Evolutionary conservation across 2,329 filamentous ascomycete species (phyloP).

Genomic region (Phaeosphaeria sp.): DNA sequence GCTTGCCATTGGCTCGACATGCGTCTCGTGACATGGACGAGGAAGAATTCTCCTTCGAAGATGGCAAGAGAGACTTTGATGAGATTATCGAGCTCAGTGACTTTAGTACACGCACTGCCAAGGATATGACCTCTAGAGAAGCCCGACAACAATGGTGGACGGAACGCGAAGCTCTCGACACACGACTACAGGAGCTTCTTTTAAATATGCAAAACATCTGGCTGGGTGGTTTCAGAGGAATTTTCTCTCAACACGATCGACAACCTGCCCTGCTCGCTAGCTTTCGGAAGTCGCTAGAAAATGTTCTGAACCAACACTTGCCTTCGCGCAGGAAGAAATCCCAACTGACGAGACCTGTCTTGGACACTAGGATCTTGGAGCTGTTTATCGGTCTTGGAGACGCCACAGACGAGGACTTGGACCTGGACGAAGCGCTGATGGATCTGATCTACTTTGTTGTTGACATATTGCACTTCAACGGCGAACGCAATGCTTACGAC

Average conservation of each 20-base stretch:
- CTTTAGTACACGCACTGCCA: conserved; percentile 76
- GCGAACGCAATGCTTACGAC: conserved; percentile 94
- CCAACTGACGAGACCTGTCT: conserved; percentile 55
- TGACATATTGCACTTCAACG: conserved; percentile 95
- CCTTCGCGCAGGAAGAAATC: conserved; percentile 76
- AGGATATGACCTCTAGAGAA: conserved; percentile 75
- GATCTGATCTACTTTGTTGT: conserved; percentile 96
- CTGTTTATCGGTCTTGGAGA: conserved; percentile 87
- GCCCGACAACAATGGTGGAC: conserved; percentile 89
- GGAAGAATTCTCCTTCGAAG: conserved; percentile 82
- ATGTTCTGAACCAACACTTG: conserved; percentile 80
- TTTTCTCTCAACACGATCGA: conserved; percentile 79
- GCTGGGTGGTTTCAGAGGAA: conserved; percentile 92
- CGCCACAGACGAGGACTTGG: conserved; percentile 68
- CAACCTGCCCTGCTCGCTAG: conserved; percentile 70
- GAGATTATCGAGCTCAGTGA: conserved; percentile 86
- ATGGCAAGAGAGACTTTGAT: conserved; percentile 78
- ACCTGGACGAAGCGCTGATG: conserved; percentile 87
- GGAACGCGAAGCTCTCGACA: conserved; percentile 80
- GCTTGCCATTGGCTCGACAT: conserved; percentile 83
- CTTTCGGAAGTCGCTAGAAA: conserved; percentile 80
- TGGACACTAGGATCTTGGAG: conserved; percentile 77
- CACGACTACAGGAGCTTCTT: conserved; percentile 76
- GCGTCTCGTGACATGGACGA: conserved; percentile 80
- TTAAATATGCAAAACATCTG: conserved; percentile 89